Base-by-base conservation (phyloP, 2,329 filamentous ascomycete genomes). In the Botrytis squamosa region DNA sequence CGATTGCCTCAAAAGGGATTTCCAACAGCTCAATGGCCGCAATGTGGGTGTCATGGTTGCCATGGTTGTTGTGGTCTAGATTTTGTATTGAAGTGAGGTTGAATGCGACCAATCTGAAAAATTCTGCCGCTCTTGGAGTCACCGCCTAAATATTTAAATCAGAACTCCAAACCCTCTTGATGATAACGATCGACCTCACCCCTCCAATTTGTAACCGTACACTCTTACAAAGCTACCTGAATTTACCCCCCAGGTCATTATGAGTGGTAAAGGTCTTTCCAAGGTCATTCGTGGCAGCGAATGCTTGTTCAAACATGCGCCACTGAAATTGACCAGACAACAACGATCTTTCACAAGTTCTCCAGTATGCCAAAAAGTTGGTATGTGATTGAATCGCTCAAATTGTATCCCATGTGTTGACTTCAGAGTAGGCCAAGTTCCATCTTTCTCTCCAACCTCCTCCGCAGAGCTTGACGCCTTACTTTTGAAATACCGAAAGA, bases 11-110 rank as follows among this genome's bases (percentile, higher is more conserved):
- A 93, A 81, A 55, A 89, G 84, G 44, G 88, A 85, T 83, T 92
- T 93, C 81, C 93, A 89, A 83, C 89, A 91, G 86, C 89, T 88
- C 80, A 93, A 83, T 75, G 92, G 91, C 88, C 92, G 90, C 83
- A 86, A 81, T 65, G 86, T 83, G 73, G 79, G 79, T 60, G 74
- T 78, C 77, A 75, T 73, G 33, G 77, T 79, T 38, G 80, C 77
- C 80, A 81, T 80, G 46, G 55, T 77, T 74, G 67, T 72, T 74
- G 71, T 57, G 55, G 52, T 49, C 64, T 44, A 52, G 42, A 73
- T 42, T 68, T 42, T 70, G 68, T 44, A 42, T 22, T 40, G 60
- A 60, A 63, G 49, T 75, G 75, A 71, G 67, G 75, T 70, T 75
- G 29, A 73, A 73, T 77, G 71, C 67, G 73, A 73, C 36, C 70